Percentiles rank a stretch among this genome's conserved stretches.
These are phyloP conservation scores for Rasamsonia emersonii DNA, from an alignment of 2,329 filamentous ascomycete species.

Conservation along the genomic window DNA sequence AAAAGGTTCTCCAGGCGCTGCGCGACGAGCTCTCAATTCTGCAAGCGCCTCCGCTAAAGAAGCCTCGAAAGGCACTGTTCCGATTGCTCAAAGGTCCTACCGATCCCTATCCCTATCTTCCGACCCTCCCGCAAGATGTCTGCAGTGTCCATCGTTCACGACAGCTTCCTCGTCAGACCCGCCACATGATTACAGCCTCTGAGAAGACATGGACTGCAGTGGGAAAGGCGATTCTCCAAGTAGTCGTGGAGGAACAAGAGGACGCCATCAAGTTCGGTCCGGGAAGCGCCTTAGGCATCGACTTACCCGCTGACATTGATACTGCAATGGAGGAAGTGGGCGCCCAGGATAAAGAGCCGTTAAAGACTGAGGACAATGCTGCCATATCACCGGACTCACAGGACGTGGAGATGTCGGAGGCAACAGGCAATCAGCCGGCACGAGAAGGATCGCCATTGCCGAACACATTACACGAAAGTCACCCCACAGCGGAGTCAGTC, in stretches of 20 bases:
- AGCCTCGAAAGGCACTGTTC: conserved; percentile 44
- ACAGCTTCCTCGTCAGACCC: conserved; percentile 8
- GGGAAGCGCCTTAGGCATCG: conserved; percentile 34
- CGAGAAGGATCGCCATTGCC: conserved; percentile 7
- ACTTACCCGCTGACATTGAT: conserved; percentile 28
- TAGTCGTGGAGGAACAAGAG: conserved; percentile 33
- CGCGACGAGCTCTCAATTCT: conserved; percentile 48
- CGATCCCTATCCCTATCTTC: conserved; percentile 44
- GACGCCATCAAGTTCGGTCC: conserved; percentile 19
- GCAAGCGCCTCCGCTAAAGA: conserved; percentile 40
- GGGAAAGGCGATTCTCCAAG: conserved; percentile 40
- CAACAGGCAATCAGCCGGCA: conserved; percentile 9
- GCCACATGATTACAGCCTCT: conserved; percentile 28
- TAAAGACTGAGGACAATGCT: conserved; percentile 8
- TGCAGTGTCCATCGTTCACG: conserved; percentile 17
- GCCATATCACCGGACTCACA: conserved; percentile 7
- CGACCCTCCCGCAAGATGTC: conserved; percentile 23
- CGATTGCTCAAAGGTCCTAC: conserved; percentile 42
- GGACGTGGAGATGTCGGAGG: conserved; percentile 12
- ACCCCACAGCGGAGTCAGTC: conserved; percentile 11
- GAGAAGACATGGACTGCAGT: conserved; percentile 38
- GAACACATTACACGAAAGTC: conserved; percentile 10
- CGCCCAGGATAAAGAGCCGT: conserved; percentile 10
- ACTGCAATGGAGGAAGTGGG: conserved; percentile 10
- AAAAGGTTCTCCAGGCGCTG: conserved; percentile 40